Base-by-base conservation (phyloP, 805 yeast species). In the Maudiozyma barnettii region DNA sequence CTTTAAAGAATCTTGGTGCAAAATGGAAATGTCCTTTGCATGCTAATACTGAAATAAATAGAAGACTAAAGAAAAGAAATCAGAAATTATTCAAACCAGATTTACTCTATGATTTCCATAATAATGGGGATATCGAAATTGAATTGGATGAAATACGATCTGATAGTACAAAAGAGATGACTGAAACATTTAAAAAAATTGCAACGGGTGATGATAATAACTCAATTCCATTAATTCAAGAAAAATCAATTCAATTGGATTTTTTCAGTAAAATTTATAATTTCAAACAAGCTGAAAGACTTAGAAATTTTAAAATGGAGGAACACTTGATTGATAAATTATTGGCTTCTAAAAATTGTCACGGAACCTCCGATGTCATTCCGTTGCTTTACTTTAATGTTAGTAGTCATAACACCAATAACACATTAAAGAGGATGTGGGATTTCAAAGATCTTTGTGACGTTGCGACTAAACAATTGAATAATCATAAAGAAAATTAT, bases 21-120 rank as follows among this genome's bases (percentile, higher is more conserved):
- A 85, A 82, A 63, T 91, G 96, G 98, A 81, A 78, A 67, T 93
- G 96, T 64, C 98, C 96, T 2, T 82, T 84, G 54, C 97, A 88
- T 67, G 77, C 79, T 19, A 47, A 29, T 18, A 36, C 33, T 26
- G 40, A 9, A 57, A 54, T 43, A 51, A 52, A 44, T 47, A 67
- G 72, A 47, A 67, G 88, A 45, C 70, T 74, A 57, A 21, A 39
- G 14, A 21, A 14, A 19, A 75, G 72, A 53, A 76, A 73, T 53
- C 78, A 78, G 41, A 64, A 72, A 4, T 66, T 74, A 21, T 60
- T 80, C 7, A 84, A 82, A 48, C 82, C 84, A 3, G 65, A 70
- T 19, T 66, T 79, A 48, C 60, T 74, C 1, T 67, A 81, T 36
- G 82, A 82, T 4, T 67, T 62, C 49, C 46, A 64, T 22, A 74